These are phyloP conservation scores for Fusarium nelsonii DNA, from an alignment of 2,329 filamentous ascomycete species.

Conservation along the genomic window DNA sequence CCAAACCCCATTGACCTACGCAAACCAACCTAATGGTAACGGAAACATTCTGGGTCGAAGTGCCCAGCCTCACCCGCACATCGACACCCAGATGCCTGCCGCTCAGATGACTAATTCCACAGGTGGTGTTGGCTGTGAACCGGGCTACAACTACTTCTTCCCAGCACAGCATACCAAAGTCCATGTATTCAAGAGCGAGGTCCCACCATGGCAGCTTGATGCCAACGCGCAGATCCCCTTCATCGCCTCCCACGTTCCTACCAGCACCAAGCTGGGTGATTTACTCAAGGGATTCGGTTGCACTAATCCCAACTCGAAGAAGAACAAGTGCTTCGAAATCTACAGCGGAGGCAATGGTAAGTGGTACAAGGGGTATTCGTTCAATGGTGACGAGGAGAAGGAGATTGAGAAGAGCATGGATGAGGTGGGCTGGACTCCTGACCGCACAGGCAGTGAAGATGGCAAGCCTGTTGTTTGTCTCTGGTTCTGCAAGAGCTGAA, in stretches of 20 bases:
- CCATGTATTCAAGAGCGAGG: conserved; percentile 66
- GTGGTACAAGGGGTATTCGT: conserved; percentile 69
- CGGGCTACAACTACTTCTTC: conserved; percentile 74
- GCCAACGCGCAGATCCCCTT: conserved; percentile 59
- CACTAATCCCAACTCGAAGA: conserved; percentile 61
- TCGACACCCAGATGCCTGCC: conserved; percentile 62
- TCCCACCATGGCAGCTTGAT: conserved; percentile 66
- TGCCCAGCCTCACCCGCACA: conserved; percentile 58
- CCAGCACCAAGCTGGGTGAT: conserved; percentile 65
- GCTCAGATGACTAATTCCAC: conserved; percentile 68
- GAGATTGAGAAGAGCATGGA: conserved; percentile 63
- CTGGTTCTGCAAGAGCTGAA: conserved; percentile 68
- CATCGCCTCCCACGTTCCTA: conserved; percentile 65
- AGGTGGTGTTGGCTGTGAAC: conserved; percentile 69
- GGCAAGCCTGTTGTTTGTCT: conserved; percentile 70
- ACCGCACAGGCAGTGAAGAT: conserved; percentile 60
- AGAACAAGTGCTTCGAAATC: conserved; percentile 70
- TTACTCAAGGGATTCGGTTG: conserved; percentile 71
- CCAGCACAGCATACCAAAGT: conserved; percentile 68
- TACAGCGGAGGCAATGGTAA: conserved; percentile 66
- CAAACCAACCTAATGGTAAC: conserved; percentile 56
- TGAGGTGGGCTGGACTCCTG: conserved; percentile 70
- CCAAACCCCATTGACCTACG: conserved; percentile 45
- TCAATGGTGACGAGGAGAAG: conserved; percentile 63
- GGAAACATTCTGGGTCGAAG: conserved; percentile 54